These are phyloP conservation scores for Aspergillus diversus DNA, from an alignment of 495 filamentous ascomycete genomes.

Conservation along the genomic window DNA sequence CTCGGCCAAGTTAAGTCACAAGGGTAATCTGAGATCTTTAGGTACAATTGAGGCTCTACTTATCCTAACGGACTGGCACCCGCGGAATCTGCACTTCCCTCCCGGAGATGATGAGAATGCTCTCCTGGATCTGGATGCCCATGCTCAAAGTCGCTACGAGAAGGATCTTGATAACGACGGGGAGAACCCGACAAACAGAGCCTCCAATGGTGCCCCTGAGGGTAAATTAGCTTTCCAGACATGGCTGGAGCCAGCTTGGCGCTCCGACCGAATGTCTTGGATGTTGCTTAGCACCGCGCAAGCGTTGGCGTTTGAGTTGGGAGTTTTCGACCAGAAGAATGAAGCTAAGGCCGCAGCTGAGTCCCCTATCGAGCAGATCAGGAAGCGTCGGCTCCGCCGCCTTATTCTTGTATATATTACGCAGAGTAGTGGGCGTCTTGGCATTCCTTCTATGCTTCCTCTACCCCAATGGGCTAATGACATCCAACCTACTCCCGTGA, in stretches of 20 bases:
- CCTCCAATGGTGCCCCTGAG: constrained; percentile 55
- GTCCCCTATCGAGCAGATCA: constrained; percentile 63
- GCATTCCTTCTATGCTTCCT: constrained; percentile 92
- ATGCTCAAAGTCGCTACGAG: constrained; percentile 38
- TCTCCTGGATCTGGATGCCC: constrained; percentile 55
- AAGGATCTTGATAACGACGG: constrained; percentile 42
- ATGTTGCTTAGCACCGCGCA: constrained; percentile 92
- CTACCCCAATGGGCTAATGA: constrained; percentile 57
- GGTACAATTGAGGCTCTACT: constrained; percentile 93
- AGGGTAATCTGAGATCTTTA: constrained; percentile 82
- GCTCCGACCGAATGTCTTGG: constrained; percentile 98
- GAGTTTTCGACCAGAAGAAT: constrained; percentile 87
- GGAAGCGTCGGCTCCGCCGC: constrained; percentile 81
- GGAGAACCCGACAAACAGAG: constrained; percentile 32
- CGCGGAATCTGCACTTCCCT: constrained; percentile 91
- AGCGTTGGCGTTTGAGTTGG: constrained; percentile 88
- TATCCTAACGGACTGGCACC: constrained; percentile 96
- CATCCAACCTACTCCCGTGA: constrained; percentile 36
- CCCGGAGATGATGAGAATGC: constrained; percentile 78
- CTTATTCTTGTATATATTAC: constrained; percentile 87
- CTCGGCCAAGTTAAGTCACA: constrained; percentile 51
- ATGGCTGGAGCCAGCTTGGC: constrained; percentile 95
- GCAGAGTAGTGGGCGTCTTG: constrained; percentile 88
- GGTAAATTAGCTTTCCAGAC: constrained; percentile 75
- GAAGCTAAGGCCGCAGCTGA: constrained; percentile 54